Conservation (phyloP, 129 eudicot genomes). For the Helianthus tuberosus region DNA sequence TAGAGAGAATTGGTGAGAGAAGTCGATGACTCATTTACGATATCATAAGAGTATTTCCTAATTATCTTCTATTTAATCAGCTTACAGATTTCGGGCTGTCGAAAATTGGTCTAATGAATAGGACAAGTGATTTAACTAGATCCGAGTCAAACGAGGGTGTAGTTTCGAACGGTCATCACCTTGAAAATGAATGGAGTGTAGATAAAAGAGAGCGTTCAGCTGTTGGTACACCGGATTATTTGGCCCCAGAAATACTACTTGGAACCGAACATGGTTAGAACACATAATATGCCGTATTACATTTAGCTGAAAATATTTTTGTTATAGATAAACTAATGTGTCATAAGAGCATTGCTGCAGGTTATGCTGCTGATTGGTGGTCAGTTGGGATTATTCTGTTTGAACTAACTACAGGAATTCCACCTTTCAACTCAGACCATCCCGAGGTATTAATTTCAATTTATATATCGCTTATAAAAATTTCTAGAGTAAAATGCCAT, state of each 20-base stretch:
- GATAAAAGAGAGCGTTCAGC: slow-evolving; percentile 64
- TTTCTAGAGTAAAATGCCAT: too few species aligned
- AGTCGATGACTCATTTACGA: neutral
- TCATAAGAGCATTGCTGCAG: slow-evolving; percentile 41
- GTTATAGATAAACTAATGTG: slow-evolving; percentile 19
- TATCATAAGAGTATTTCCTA: slow-evolving; percentile 6
- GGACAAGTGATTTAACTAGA: slow-evolving; percentile 63
- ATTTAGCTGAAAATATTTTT: slow-evolving; percentile 15
- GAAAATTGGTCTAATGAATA: slow-evolving; percentile 84
- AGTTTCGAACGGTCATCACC: slow-evolving; percentile 36
- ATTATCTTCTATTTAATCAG: slow-evolving; percentile 48
- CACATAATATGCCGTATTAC: neutral
- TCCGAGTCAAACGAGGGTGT: slow-evolving; percentile 40
- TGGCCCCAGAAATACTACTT: slow-evolving; percentile 93
- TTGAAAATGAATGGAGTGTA: slow-evolving; percentile 33
- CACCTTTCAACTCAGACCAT: slow-evolving; percentile 77
- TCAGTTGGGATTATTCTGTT: slow-evolving; percentile 82
- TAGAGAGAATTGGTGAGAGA: neutral
- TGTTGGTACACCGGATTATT: slow-evolving; percentile 92
- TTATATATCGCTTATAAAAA: slow-evolving; percentile 17
- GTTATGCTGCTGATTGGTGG: slow-evolving; percentile 95
- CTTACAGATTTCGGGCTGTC: slow-evolving; percentile 94
- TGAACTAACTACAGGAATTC: slow-evolving; percentile 73
- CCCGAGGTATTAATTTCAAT: slow-evolving; percentile 68
- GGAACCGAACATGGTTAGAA: slow-evolving; percentile 88